Evolutionary conservation across 2,329 filamentous ascomycete species (phyloP), one percentile per base, ranked within the genome.

Genomic region (Pseudogymnoascus sp.): DNA sequence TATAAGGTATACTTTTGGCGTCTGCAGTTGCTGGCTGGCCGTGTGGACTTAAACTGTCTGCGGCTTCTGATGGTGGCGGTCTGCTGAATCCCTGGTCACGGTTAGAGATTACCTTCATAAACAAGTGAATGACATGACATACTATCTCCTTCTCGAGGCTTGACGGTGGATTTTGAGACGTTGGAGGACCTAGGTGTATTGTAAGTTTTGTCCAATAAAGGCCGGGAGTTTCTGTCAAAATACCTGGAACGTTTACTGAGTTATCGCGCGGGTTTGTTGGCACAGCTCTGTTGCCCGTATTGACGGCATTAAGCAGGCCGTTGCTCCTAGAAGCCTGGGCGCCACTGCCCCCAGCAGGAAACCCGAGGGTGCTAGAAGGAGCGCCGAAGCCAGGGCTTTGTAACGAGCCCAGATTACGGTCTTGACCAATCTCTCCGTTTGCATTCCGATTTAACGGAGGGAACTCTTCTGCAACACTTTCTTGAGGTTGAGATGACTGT

Each of bases 241-340:
- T 29, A 51, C 47, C 47, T 31, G 47, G 47, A 11, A 51, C 23
- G 23, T 29, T 51, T 29, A 26, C 21, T 8, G 47, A 7, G 47
- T 10, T 31, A 29, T 54, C 47, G n/a, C 47, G 47, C 7, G 47
- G 26, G 8, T 54, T 54, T 31, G 47, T 31, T n/a, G 57, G 57
- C 8, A 76, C 75, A 37, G 79, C 73, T 62, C 83, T 78, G 64
- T 75, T 81, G 66, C 81, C 86, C 4, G 83, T 83, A 47, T 84
- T 85, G n/a, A 88, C 74, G 3, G 84, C 85, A 70, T 85, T 87
- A 54, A 88, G 74, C 40, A 88, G 76, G 7, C 85, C 85, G 69
- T 88, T 88, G 11, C 81, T 84, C 63, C 83, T 77, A 64, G 75
- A 79, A 42, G 75, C 73, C 63, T 78, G 77, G 62, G 77, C 42